These are phyloP conservation scores for Salinomyces thailandicus DNA, from an alignment of 2,329 filamentous ascomycete genomes.

Conservation along the genomic window DNA sequence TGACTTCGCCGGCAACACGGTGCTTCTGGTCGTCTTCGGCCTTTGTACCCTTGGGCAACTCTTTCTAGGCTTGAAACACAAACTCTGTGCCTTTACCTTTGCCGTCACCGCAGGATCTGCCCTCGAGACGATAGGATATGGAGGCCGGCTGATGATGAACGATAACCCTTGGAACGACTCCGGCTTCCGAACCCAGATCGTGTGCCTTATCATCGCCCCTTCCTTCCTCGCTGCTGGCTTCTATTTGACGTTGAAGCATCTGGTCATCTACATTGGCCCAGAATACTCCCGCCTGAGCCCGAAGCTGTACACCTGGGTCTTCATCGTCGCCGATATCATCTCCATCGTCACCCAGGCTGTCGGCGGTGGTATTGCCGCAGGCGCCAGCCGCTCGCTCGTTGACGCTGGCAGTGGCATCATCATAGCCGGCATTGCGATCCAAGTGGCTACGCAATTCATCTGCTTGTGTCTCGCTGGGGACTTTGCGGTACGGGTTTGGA, in stretches of 20 bases:
- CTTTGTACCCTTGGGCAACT: slow-evolving; percentile 27
- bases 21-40: slow-evolving; percentile 30
- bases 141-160: slow-evolving; percentile 33
- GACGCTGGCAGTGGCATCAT: slow-evolving; percentile 35
- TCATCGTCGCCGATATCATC: slow-evolving; percentile 40
- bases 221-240: slow-evolving; percentile 38
- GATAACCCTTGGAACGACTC: slow-evolving; percentile 32
- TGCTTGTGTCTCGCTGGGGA: slow-evolving; percentile 34
- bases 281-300: slow-evolving; percentile 33
- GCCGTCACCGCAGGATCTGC: slow-evolving; percentile 31
- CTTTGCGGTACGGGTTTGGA: slow-evolving; percentile 23
- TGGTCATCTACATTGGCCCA: slow-evolving; percentile 34
- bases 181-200: slow-evolving; percentile 35
- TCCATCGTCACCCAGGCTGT: slow-evolving; percentile 36
- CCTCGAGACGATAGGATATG: slow-evolving; percentile 35
- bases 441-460: slow-evolving; percentile 34
- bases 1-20: slow-evolving; percentile 28
- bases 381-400: slow-evolving; percentile 26
- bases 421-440: slow-evolving; percentile 35
- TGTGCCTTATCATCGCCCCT: slow-evolving; percentile 34
- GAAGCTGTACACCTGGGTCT: slow-evolving; percentile 39
- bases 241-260: slow-evolving; percentile 38
- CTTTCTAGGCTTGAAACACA: slow-evolving; percentile 25
- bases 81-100: slow-evolving; percentile 31
- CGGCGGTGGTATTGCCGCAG: slow-evolving; percentile 34